Evolutionary conservation across 805 yeast genomes (phyloP).

Genomic region (Hanseniaspora hatyaiensis): DNA sequence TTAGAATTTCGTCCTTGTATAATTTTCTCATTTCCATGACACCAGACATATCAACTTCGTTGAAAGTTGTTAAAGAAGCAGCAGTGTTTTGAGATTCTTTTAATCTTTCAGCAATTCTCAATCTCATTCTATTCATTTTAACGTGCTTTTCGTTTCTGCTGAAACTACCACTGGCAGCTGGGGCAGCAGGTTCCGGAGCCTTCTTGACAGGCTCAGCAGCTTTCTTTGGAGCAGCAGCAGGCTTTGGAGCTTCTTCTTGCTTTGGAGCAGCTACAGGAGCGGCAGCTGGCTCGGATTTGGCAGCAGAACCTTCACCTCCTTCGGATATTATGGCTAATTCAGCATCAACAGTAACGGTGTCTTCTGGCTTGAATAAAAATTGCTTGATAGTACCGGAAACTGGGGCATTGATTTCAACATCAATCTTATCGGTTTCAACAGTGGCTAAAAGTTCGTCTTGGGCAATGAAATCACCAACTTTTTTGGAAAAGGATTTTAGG

Average conservation of each 20-base stretch:
- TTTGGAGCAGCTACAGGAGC: conserved; percentile 26
- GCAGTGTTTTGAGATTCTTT: conserved; percentile 99
- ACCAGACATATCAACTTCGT: conserved; percentile 93
- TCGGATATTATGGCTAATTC: conserved; percentile 78
- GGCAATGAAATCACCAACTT: conserved; percentile 78
- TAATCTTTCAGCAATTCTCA: conserved; percentile 96
- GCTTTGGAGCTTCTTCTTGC: conserved; percentile 23
- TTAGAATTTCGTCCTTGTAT: conserved; percentile 92
- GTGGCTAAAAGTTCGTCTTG: conserved; percentile 89
- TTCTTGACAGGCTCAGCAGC: conserved; percentile 20
- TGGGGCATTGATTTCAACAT: conserved; percentile 93
- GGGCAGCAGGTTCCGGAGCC: conserved; percentile 24
- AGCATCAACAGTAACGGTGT: conserved; percentile 92
- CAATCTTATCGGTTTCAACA: conserved; percentile 95
- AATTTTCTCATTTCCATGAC: conserved; percentile 87
- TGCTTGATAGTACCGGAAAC: conserved; percentile 80
- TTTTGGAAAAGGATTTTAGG: conserved; percentile 52
- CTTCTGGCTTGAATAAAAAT: conserved; percentile 70
- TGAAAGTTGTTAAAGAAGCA: conserved; percentile 94
- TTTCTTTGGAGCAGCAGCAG: conserved; percentile 30
- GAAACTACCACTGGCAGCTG: conserved; percentile 33
- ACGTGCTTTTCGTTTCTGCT: conserved; percentile 82
- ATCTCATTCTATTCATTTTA: conserved; percentile 98
- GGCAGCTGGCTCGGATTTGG: conserved; percentile 42
- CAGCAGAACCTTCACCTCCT: conserved; percentile 53